Conservation (phyloP, 306 rosid species). For the Gynostemma pentaphyllum region DNA sequence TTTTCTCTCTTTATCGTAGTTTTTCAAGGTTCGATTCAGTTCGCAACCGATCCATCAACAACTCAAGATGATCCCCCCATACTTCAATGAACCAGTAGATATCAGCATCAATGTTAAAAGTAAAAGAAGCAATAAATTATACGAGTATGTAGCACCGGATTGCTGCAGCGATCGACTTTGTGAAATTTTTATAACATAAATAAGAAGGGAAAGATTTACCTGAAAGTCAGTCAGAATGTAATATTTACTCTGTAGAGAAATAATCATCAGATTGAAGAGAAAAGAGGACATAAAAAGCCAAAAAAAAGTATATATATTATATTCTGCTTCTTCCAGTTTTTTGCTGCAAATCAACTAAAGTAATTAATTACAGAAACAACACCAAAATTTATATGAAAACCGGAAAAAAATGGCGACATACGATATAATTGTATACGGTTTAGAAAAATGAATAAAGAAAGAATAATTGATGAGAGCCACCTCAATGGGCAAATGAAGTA, state of each 20-base stretch:
- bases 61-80: conserved; percentile 33
- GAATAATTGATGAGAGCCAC: no score
- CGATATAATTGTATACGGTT: no score
- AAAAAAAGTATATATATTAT: neutral
- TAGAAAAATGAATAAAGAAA: no score
- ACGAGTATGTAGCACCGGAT: neutral
- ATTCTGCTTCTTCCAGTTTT: neutral
- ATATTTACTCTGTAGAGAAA: neutral
- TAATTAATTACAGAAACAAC: no score
- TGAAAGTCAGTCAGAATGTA: neutral
- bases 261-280: neutral
- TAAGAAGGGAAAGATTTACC: neutral
- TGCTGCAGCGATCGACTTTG: neutral
- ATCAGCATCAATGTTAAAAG: neutral
- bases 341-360: no score
- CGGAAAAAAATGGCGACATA: no score
- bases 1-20: conserved; percentile 22
- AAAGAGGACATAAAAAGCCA: neutral
- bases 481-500: no score
- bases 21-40: conserved; percentile 30
- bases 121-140: neutral
- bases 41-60: conserved; percentile 29
- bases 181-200: neutral
- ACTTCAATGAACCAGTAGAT: conserved; percentile 13
- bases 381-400: no score